phyloP scores from a whole-genome alignment of 441 rosid species.

The Erysimum cheiri region DNA sequence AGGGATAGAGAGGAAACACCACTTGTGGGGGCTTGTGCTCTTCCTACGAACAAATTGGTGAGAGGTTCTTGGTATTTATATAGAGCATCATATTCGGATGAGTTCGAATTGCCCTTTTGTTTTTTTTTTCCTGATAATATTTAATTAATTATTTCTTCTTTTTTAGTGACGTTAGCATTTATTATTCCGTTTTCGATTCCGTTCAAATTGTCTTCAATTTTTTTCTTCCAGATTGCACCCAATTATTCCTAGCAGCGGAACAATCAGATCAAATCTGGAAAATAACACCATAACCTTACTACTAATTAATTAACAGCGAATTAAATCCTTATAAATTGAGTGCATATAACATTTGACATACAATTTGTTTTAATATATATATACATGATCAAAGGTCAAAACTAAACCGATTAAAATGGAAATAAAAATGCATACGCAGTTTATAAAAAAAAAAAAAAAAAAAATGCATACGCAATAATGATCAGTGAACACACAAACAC shows the following conservation, averaged over 20 bases:
- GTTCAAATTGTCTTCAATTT: neutral
- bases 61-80: constrained; percentile 44
- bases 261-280: neutral
- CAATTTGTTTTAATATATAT: neutral
- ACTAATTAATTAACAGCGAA: neutral
- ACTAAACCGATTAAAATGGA: neutral
- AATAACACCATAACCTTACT: neutral
- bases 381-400: neutral
- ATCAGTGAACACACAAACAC: too few species aligned
- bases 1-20: constrained; percentile 29
- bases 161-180: constrained; percentile 25
- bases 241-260: neutral
- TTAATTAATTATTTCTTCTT: constrained; percentile 4
- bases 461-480: too few species aligned
- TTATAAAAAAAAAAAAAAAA: too few species aligned
- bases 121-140: constrained; percentile 19
- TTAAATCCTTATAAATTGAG: neutral
- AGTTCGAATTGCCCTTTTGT: constrained; percentile 33
- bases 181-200: constrained; percentile 30
- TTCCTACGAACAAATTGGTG: constrained; percentile 36
- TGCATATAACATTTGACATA: neutral
- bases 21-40: constrained; percentile 34
- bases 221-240: neutral
- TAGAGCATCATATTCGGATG: constrained; percentile 42
- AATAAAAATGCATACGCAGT: neutral